These are phyloP conservation scores for Pistacia integerrima DNA, from an alignment of 345 rosid species.

Conservation along the genomic window DNA sequence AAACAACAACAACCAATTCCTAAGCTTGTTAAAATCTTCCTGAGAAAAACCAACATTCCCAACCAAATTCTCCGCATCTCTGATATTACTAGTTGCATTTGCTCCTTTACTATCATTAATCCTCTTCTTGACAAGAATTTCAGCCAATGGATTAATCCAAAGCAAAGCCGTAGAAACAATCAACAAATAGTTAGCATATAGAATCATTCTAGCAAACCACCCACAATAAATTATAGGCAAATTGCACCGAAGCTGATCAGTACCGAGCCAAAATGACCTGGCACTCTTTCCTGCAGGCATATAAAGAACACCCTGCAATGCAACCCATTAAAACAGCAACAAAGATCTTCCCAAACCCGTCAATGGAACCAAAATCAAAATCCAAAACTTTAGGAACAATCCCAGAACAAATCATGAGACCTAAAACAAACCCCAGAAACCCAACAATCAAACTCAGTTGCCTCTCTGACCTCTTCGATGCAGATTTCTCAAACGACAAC, in stretches of 20 bases:
- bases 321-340: constrained; percentile 64
- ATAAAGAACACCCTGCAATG: constrained; percentile 56
- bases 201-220: constrained; percentile 69
- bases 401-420: constrained; percentile 54
- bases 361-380: constrained; percentile 59
- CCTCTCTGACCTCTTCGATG: constrained; percentile 83
- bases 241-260: constrained; percentile 75
- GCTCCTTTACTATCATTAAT: constrained; percentile 24
- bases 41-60: constrained; percentile 66
- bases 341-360: constrained; percentile 51
- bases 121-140: constrained; percentile 45
- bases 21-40: constrained; percentile 47
- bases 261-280: constrained; percentile 88
- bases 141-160: constrained; percentile 78
- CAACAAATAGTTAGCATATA: constrained; percentile 49
- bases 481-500: constrained; percentile 78
- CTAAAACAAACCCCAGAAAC: constrained; percentile 56
- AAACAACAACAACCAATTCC: constrained; percentile 55
- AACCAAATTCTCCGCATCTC: constrained; percentile 38
- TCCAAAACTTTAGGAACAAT: constrained; percentile 46
- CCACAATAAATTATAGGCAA: constrained; percentile 74
- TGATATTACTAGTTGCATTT: neutral
- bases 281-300: constrained; percentile 80
- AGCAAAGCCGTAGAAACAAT: constrained; percentile 65
- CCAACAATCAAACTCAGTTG: constrained; percentile 58